phyloP scores from a whole-genome alignment of 805 yeast genomes.

The Clavispora vitiphila region DNA sequence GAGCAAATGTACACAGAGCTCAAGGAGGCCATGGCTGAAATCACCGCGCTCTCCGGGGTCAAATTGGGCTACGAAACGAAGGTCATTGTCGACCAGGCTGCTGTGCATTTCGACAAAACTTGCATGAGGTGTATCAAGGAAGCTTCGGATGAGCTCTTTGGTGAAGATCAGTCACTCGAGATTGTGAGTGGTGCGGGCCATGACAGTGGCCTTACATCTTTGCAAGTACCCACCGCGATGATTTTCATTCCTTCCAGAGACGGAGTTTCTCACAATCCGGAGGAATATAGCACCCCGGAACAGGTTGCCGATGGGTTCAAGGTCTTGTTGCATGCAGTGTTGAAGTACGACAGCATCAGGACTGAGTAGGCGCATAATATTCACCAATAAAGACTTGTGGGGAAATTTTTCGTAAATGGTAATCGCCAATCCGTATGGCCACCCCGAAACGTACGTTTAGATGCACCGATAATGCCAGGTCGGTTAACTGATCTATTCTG shows the following conservation, averaged over 20 bases:
- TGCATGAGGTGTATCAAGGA: conserved; percentile 49
- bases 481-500: no score
- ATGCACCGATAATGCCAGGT: no score
- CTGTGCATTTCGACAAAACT: conserved; percentile 50
- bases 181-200: conserved; percentile 72
- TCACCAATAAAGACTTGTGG: no score
- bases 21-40: conserved; percentile 29
- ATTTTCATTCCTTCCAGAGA: conserved; percentile 65
- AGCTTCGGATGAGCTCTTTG: conserved; percentile 48
- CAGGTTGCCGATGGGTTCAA: conserved; percentile 57
- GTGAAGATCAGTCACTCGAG: conserved; percentile 36
- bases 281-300: conserved; percentile 61
- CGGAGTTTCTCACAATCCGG: conserved; percentile 65
- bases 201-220: conserved; percentile 58
- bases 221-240: conserved; percentile 65
- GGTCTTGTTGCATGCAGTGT: conserved; percentile 46
- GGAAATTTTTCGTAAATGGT: no score
- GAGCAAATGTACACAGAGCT: conserved; percentile 33
- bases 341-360: conserved; percentile 24
- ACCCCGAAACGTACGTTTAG: no score
- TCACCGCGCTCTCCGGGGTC: conserved; percentile 27
- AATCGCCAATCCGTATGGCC: no score
- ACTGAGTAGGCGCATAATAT: conserved; percentile 1
- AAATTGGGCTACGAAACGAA: conserved; percentile 37
- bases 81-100: conserved; percentile 46